Base-by-base conservation (phyloP, 2,329 filamentous ascomycete genomes). In the Knoxdaviesia proteae region DNA sequence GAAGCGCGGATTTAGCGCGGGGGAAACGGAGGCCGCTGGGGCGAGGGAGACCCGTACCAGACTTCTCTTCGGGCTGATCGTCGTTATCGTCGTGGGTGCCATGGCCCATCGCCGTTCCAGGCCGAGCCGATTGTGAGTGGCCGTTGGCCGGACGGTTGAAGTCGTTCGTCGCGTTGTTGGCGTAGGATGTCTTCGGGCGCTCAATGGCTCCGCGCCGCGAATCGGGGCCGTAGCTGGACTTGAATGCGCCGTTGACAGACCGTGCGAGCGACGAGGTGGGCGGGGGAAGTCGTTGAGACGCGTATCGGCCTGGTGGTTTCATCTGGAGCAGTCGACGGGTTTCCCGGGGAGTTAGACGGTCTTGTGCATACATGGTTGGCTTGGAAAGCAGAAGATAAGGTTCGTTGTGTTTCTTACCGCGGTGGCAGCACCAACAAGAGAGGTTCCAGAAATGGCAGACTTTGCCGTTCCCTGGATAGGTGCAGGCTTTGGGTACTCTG, bases 161-260 rank as follows among this genome's bases (percentile, higher is more conserved):
- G 20, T 20, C 20, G 20, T 20, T 20, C 20, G 20, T 20, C 20
- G 20, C 20, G 39, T 45, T 39, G 37, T 58, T 62, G 30, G 61
- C 59, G 49, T 71, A 59, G 34, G 72, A 62, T 6, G 69, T 65
- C 47, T 71, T 64, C 3, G 70, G 64, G 43, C 71, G 68, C 55
- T 63, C 58, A 46, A 59, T 51, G 5, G 58, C 49, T 5, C 61
- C 57, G 9, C 69, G 62, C 20, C 20, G 20, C 48, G 73, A 67
- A 9, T 63, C 65, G 8, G 67, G 63, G 1, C 75, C 73, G 32
- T 74, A 56, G 50, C 71, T 78, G 47, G 65, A 70, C 9, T 69
- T 64, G 47, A 76, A 74, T 60, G 65, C 11, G 42, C 44, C 11
- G 42, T 41, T 10, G 35, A 38, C 42, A 11, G 47, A 44, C 20